phyloP scores from a whole-genome alignment of 768 basidiomycete genomes.

The Pulveroboletus sp. region DNA sequence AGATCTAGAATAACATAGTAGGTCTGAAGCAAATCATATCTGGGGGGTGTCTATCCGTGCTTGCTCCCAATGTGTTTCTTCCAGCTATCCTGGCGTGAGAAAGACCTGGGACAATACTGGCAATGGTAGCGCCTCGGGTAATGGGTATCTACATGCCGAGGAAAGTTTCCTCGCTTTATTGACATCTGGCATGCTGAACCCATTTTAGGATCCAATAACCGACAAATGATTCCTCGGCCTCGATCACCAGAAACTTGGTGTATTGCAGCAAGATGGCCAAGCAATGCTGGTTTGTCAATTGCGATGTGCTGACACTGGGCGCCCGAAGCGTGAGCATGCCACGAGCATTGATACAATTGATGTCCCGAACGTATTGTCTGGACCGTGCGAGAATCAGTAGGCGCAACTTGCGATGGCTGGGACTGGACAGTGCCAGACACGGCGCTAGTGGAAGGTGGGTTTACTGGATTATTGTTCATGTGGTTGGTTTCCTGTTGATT shows the following conservation, averaged over 20 bases:
- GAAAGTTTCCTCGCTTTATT: constrained; percentile 11
- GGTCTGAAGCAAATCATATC: not conserved
- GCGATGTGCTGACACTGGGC: not conserved
- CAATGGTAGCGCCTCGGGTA: constrained; percentile 15
- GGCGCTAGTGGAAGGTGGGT: not conserved
- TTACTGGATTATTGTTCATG: not conserved
- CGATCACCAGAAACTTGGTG: constrained; percentile 15
- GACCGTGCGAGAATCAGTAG: not conserved
- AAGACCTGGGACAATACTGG: constrained; percentile 13
- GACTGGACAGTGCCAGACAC: not conserved
- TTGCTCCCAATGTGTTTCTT: constrained; percentile 8
- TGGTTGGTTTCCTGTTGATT: not conserved
- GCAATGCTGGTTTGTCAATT: constrained; percentile 6
- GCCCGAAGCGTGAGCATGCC: constrained; percentile 3
- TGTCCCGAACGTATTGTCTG: not conserved
- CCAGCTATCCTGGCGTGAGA: constrained; percentile 24
- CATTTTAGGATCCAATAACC: constrained; percentile 2
- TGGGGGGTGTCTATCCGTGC: not conserved
- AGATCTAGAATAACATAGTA: not conserved
- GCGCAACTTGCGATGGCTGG: not conserved
- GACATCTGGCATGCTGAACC: not conserved
- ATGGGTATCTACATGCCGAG: constrained; percentile 20
- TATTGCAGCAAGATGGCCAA: constrained; percentile 9
- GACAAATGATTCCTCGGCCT: constrained; percentile 1
- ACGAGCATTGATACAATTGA: constrained; percentile 10